phyloP scores from a whole-genome alignment of 305 asterid species.

The Stenogyne calaminthoides region DNA sequence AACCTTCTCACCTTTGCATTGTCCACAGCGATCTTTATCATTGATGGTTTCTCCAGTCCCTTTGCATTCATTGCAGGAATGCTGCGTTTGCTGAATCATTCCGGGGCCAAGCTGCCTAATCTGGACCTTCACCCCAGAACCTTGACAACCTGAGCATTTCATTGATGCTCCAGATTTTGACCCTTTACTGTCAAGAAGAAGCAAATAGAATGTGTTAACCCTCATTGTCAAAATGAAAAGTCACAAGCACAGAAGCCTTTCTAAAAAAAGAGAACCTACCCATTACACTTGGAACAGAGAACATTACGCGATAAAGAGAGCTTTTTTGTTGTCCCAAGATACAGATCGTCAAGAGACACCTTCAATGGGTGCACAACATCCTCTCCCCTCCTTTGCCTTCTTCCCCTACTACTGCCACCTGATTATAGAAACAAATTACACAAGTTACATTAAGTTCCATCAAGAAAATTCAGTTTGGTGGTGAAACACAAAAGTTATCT shows the following conservation, averaged over 20 bases:
- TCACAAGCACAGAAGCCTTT: neutral
- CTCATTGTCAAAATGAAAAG: neutral
- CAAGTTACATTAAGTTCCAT: neutral
- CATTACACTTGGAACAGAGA: conserved; percentile 53
- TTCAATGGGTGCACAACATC: conserved; percentile 65
- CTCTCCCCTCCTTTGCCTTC: conserved; percentile 70
- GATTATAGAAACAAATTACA: conserved; percentile 2
- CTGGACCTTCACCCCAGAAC: conserved; percentile 60
- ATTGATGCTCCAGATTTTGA: conserved; percentile 59
- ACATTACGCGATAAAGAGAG: conserved; percentile 62
- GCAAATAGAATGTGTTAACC: neutral
- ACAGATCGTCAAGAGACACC: conserved; percentile 60
- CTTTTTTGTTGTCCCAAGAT: conserved; percentile 53
- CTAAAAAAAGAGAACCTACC: conserved; percentile 33
- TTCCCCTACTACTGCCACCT: conserved; percentile 69
- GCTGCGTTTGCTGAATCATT: conserved; percentile 74
- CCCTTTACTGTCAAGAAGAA: conserved; percentile 45
- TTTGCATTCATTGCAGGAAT: conserved; percentile 57
- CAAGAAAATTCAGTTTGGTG: neutral
- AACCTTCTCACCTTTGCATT: conserved; percentile 65
- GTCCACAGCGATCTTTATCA: conserved; percentile 55
- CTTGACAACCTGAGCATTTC: conserved; percentile 59
- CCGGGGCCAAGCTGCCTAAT: conserved; percentile 66
- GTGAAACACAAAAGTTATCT: neutral
- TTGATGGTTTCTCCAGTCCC: conserved; percentile 62